Evolutionary conservation across 2,329 filamentous ascomycete species (phyloP), one percentile per base, ranked within the genome.

Genomic region (Diaporthe aspalathi): DNA sequence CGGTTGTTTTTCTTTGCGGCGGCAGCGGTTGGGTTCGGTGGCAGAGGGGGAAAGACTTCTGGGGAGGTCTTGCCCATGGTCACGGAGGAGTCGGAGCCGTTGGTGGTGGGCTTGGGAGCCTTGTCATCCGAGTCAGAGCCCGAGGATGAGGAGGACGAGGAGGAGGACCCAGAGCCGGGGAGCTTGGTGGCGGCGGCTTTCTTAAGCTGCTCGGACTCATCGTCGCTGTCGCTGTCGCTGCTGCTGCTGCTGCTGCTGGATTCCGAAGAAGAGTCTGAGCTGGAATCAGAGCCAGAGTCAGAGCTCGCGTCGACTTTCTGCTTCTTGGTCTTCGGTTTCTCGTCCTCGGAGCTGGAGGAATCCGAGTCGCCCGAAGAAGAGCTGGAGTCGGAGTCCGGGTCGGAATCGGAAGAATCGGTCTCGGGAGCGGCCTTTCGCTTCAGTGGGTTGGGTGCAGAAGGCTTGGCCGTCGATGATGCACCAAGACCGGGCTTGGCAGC

Each of bases 31-130:
- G 86, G 86, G 76, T 88, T 83, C 2, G 88, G 87, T 16, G 88
- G 88, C 56, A 89, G 83, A 38, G 88, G 87, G 0, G 81, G 77
- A 62, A 75, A 83, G 53, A 84, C 80, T 45, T 85, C 84, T 71
- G 87, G 87, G 12, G 89, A 88, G 67, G 83, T 83, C 76, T 85
- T 84, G 76, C 85, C 85, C 54, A 90, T 77, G 4, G 88, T 90
- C 14, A 82, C 80, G 20, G 82, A 82, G 22, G 79, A 81, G 70
- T 85, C 83, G 3, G 83, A 84, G 16, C 74, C 80, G 65, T 70
- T 75, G 20, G 75, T 74, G 5, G 67, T 63, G 7, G 74, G 73
- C 43, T 76, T 74, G 27, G 80, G 76, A 32, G 72, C 57, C 32
- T 73, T 75, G 5, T 74, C 75, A 50, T 82, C 79, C 11, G 79